Percentiles rank a stretch among this genome's conserved stretches.
Conservation (phyloP, 805 yeast species). For the Hanseniaspora meyeri region DNA sequence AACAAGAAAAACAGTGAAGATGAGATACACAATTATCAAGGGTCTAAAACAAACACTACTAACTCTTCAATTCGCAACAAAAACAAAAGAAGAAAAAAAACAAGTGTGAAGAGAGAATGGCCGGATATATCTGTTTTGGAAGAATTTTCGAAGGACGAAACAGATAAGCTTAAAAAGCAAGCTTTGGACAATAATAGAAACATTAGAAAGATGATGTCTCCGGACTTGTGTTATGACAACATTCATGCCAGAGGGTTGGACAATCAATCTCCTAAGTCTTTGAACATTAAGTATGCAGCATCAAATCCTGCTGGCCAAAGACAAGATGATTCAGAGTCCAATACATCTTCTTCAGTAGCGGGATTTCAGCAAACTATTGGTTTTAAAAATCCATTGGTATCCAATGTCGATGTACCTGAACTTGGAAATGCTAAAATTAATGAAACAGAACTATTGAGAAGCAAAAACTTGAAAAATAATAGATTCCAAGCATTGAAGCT, state of each 20-base stretch:
- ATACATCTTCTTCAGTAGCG: conserved; percentile 21
- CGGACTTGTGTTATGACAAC: conserved; percentile 10
- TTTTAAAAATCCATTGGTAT: conserved; percentile 33
- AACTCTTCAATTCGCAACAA: not conserved
- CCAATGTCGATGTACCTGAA: conserved; percentile 34
- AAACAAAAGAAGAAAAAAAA: conserved; percentile 17
- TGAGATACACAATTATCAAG: conserved; percentile 1
- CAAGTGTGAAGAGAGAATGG: conserved; percentile 40
- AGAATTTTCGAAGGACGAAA: conserved; percentile 66
- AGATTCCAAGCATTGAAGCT: conserved; percentile 65
- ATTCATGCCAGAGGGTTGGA: not conserved
- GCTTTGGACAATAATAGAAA: conserved; percentile 21
- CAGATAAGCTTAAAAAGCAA: conserved; percentile 34
- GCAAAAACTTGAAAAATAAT: conserved; percentile 64
- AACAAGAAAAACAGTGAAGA: conserved; percentile 1
- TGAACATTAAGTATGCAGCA: not conserved
- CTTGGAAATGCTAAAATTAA: conserved; percentile 36
- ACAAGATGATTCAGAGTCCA: conserved; percentile 16
- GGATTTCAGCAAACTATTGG: conserved; percentile 17
- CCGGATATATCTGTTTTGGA: conserved; percentile 69
- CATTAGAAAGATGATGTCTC: conserved; percentile 1
- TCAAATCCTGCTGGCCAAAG: conserved; percentile 27
- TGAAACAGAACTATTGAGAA: conserved; percentile 40
- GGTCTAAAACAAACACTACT: not conserved
- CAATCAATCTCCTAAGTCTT: not conserved